Evolutionary conservation across 345 rosid genomes (phyloP).

Genomic region (Linum tenue): DNA sequence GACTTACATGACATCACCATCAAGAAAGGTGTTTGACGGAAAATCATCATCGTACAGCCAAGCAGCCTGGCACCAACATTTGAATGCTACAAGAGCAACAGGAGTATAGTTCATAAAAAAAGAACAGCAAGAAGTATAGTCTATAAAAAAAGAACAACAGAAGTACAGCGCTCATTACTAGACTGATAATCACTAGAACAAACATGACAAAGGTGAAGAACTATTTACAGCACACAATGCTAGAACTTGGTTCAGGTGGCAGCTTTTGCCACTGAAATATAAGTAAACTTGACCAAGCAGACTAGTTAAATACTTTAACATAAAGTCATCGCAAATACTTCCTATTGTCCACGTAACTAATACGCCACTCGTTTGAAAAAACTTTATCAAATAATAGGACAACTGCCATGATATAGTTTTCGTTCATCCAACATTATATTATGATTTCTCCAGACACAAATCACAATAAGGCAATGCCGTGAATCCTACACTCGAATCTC

Average conservation of each 20-base stretch:
- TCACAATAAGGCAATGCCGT: neutral
- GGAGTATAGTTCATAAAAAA: conserved; percentile 13
- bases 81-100: conserved; percentile 57
- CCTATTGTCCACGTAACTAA: neutral
- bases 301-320: neutral
- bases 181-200: neutral
- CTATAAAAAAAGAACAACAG: neutral
- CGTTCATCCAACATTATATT: neutral
- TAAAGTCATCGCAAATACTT: neutral
- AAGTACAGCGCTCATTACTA: neutral
- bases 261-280: neutral
- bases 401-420: neutral
- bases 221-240: neutral
- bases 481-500: neutral
- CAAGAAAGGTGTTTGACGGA: conserved; percentile 52
- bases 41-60: conserved; percentile 56
- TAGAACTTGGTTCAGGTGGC: neutral
- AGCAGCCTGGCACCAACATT: conserved; percentile 96
- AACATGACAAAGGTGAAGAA: neutral
- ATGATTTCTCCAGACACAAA: neutral
- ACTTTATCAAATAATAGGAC: neutral
- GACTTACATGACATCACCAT: conserved; percentile 86
- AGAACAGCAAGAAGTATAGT: conserved; percentile 1
- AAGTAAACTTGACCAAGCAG: neutral
- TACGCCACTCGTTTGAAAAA: neutral